Evolutionary conservation across 805 yeast species (phyloP).

Genomic region (Groenewaldozyma salmanticensis): DNA sequence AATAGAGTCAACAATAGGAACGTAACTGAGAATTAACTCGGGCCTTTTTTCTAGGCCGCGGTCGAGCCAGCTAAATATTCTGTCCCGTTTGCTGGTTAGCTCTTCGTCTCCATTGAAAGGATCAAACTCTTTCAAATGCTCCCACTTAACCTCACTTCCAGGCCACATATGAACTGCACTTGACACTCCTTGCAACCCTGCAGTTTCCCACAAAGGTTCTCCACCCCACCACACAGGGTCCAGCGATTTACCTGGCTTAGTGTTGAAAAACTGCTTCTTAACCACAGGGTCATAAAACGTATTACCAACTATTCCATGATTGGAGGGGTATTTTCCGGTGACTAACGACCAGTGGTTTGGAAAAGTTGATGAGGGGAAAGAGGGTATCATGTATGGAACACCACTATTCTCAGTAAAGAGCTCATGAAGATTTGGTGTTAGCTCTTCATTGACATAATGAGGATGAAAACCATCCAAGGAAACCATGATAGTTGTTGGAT

Average conservation of each 20-base stretch:
- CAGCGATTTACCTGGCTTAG: conserved; percentile 42
- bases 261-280: conserved; percentile 51
- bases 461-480: conserved; percentile 92
- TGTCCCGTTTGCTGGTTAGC: conserved; percentile 44
- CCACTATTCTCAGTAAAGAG: conserved; percentile 45
- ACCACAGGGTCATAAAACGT: conserved; percentile 57
- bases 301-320: conserved; percentile 84
- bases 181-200: conserved; percentile 47
- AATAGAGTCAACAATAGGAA: conserved; percentile 70
- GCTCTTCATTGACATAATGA: conserved; percentile 54
- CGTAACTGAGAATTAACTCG: conserved; percentile 65
- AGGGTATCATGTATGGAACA: conserved; percentile 78
- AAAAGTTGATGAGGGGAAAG: conserved; percentile 82
- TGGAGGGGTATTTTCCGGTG: conserved; percentile 75
- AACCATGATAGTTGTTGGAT: conserved; percentile 71
- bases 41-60: conserved; percentile 46
- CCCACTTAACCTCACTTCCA: conserved; percentile 67
- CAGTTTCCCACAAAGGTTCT: conserved; percentile 81
- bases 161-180: conserved; percentile 96
- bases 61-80: conserved; percentile 64
- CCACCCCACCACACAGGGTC: conserved; percentile 78
- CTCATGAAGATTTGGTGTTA: conserved; percentile 64
- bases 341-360: conserved; percentile 89
- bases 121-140: conserved; percentile 41
- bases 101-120: conserved; percentile 55